Percentiles rank a stretch among this genome's conserved stretches.
These are phyloP conservation scores for Hanseniaspora mollemarum DNA, from an alignment of 805 yeast species.

Conservation along the genomic window DNA sequence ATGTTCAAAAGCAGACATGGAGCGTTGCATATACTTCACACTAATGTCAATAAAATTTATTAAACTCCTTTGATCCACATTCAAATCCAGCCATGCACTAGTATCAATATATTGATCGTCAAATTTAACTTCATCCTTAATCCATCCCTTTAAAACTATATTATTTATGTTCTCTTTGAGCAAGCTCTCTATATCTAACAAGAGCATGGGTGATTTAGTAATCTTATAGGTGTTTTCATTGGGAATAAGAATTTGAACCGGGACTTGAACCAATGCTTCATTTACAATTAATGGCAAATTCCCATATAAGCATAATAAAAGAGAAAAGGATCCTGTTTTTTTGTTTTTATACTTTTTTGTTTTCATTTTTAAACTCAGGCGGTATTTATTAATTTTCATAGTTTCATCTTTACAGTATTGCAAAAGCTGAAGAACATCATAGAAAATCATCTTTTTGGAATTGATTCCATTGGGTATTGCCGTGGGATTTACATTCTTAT, in stretches of 20 bases:
- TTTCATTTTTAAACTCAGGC: conserved; percentile 49
- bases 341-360: conserved; percentile 52
- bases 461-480: not conserved
- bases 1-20: not conserved
- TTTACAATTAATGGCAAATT: not conserved
- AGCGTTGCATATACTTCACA: not conserved
- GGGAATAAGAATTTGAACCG: conserved; percentile 9
- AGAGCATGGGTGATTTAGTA: conserved; percentile 51
- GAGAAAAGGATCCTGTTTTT: conserved; percentile 42
- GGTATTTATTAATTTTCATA: conserved; percentile 21
- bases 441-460: conserved; percentile 34
- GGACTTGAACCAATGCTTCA: conserved; percentile 25
- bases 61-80: not conserved
- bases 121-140: conserved; percentile 45
- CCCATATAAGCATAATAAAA: conserved; percentile 59
- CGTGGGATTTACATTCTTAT: conserved; percentile 16
- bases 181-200: conserved; percentile 39
- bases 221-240: conserved; percentile 44
- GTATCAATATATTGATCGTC: not conserved
- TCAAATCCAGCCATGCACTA: not conserved
- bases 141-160: conserved; percentile 52
- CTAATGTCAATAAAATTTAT: not conserved
- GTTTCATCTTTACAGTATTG: conserved; percentile 28
- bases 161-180: conserved; percentile 21
- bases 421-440: conserved; percentile 42